A percentile compares a stretch with the other conserved stretches of the same genome.
Conservation (phyloP, 306 rosid species). For the Hippophae gyantsensis region DNA sequence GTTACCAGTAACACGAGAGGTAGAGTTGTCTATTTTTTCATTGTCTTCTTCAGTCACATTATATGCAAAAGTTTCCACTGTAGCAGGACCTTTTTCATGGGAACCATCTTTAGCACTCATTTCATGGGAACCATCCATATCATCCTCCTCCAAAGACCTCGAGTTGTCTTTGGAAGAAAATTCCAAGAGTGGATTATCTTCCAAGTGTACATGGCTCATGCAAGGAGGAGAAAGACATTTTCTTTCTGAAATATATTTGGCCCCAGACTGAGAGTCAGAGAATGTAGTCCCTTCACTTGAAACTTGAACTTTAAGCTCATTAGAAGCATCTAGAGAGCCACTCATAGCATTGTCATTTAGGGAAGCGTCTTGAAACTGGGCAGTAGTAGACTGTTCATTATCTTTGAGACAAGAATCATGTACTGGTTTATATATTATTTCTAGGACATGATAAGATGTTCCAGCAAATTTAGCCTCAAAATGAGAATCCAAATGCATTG, state of each 20-base stretch:
- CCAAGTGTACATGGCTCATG: slow-evolving; percentile 15
- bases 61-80: slow-evolving; percentile 14
- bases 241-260: slow-evolving; percentile 23
- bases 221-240: slow-evolving; percentile 15
- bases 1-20: slow-evolving; percentile 23
- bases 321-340: slow-evolving; percentile 25
- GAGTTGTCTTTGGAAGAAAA: slow-evolving; percentile 22
- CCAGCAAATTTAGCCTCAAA: slow-evolving; percentile 24
- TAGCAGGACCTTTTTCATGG: slow-evolving; percentile 29
- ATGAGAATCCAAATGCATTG: background rate
- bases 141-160: slow-evolving; percentile 24
- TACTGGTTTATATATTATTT: too few relatives aligned
- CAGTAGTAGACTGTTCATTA: background rate
- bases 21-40: slow-evolving; percentile 22
- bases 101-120: slow-evolving; percentile 6
- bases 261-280: slow-evolving; percentile 22
- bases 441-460: too few relatives aligned
- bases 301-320: slow-evolving; percentile 21
- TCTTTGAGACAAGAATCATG: background rate
- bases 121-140: slow-evolving; percentile 24
- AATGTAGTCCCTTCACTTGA: slow-evolving; percentile 15
- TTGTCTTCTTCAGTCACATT: slow-evolving; percentile 17
- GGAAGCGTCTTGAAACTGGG: too few relatives aligned
- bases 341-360: too few relatives aligned
- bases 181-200: slow-evolving; percentile 13